phyloP scores from a whole-genome alignment of 768 basidiomycete species.

The Rhodotorula graminis region DNA sequence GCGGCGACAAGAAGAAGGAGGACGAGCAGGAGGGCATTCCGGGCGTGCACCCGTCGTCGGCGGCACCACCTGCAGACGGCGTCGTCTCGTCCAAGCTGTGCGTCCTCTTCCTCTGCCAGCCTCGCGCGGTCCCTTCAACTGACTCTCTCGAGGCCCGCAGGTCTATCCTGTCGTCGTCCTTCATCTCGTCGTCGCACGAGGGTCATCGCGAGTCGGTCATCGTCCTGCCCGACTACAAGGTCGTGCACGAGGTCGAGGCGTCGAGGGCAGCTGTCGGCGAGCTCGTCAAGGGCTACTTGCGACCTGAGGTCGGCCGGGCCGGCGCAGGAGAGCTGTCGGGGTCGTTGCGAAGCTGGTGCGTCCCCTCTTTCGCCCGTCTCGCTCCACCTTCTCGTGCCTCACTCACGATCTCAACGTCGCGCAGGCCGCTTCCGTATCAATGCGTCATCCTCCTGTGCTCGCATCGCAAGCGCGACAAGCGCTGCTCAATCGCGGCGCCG shows the following conservation, averaged over 20 bases:
- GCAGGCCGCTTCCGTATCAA: conserved; percentile 65
- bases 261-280: conserved; percentile 62
- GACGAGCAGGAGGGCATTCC: neutral
- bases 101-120: neutral
- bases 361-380: neutral
- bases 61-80: neutral
- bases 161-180: conserved; percentile 33
- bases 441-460: conserved; percentile 88
- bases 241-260: conserved; percentile 67
- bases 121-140: neutral
- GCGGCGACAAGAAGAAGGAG: neutral
- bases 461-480: conserved; percentile 86
- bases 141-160: neutral
- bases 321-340: neutral
- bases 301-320: neutral
- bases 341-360: conserved; percentile 14
- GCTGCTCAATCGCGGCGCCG: conserved; percentile 63
- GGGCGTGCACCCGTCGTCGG: conserved; percentile 17
- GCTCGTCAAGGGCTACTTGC: conserved; percentile 46
- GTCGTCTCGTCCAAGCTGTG: neutral
- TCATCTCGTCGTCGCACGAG: conserved; percentile 52
- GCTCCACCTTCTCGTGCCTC: neutral
- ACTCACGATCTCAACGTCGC: neutral
- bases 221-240: conserved; percentile 86
- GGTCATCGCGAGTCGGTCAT: conserved; percentile 69